Conservation (phyloP, 83 land plant species). For the Picea mariana region DNA sequence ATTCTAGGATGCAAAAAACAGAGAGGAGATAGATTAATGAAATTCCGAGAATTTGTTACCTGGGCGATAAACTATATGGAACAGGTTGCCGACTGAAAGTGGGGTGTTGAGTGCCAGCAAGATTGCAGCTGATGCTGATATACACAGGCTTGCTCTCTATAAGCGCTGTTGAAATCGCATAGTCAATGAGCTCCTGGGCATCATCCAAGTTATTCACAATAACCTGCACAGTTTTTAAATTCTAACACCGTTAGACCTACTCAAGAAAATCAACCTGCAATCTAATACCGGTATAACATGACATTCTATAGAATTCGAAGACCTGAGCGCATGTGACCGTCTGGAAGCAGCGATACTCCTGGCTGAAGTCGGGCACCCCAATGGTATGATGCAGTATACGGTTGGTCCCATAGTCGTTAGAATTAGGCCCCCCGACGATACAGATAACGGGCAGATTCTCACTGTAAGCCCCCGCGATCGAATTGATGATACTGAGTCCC, state of each 20-base stretch:
- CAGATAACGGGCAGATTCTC: no score
- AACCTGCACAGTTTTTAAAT: constrained; percentile 13
- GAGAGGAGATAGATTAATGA: background rate
- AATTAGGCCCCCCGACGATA: no score
- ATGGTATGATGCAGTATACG: no score
- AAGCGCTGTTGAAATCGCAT: no score
- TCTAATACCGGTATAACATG: no score
- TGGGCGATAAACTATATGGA: background rate
- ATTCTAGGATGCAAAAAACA: background rate
- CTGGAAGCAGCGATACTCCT: constrained; percentile 67
- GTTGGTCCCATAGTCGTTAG: no score
- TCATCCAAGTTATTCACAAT: constrained; percentile 55
- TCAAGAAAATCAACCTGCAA: no score
- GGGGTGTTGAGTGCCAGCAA: no score
- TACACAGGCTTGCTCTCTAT: constrained; percentile 34
- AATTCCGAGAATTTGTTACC: background rate
- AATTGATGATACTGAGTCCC: no score
- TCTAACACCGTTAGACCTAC: no score
- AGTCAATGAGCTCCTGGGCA: constrained; percentile 47
- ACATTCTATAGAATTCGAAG: constrained; percentile 30
- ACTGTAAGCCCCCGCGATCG: no score
- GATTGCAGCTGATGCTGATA: constrained; percentile 31
- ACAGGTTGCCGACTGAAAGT: no score
- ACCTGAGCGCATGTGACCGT: constrained; percentile 53
- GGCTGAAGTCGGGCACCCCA: constrained; percentile 63